Conservation (phyloP, 768 basidiomycete species). For the Cubamyces sp. region DNA sequence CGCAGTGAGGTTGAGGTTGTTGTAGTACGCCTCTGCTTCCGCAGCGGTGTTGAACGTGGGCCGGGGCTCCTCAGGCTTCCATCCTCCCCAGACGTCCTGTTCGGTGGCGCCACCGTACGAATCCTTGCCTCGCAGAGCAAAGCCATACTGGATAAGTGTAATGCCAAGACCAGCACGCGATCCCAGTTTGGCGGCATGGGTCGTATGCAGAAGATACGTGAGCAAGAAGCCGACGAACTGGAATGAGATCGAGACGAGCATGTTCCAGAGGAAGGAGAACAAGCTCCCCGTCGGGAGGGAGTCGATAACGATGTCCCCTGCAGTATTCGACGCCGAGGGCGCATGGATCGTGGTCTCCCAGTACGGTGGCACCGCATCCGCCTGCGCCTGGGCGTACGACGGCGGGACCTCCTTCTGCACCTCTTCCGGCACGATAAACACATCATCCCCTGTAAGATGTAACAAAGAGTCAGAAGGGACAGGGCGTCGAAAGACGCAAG, state of each 20-base stretch:
- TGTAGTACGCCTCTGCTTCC: constrained; percentile 51
- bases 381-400: constrained; percentile 88
- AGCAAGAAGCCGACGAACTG: constrained; percentile 94
- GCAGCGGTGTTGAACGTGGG: constrained; percentile 50
- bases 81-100: constrained; percentile 30
- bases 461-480: not conserved
- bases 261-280: constrained; percentile 90
- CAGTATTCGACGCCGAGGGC: constrained; percentile 63
- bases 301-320: constrained; percentile 89
- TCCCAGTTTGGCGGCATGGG: constrained; percentile 91
- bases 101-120: constrained; percentile 28
- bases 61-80: constrained; percentile 34
- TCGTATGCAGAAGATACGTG: constrained; percentile 92
- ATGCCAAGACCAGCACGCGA: constrained; percentile 95
- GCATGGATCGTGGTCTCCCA: constrained; percentile 98
- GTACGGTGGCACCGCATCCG: constrained; percentile 96
- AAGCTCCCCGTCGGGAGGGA: constrained; percentile 80
- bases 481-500: not conserved
- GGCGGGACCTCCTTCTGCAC: constrained; percentile 84
- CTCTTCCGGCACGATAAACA: constrained; percentile 83
- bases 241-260: constrained; percentile 94
- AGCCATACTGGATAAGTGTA: constrained; percentile 95
- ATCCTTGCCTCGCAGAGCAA: constrained; percentile 65
- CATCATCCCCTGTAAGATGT: constrained; percentile 58
- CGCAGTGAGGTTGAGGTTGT: constrained; percentile 32